Evolutionary conservation across 768 basidiomycete genomes (phyloP).

Genomic region (Russula earlei): DNA sequence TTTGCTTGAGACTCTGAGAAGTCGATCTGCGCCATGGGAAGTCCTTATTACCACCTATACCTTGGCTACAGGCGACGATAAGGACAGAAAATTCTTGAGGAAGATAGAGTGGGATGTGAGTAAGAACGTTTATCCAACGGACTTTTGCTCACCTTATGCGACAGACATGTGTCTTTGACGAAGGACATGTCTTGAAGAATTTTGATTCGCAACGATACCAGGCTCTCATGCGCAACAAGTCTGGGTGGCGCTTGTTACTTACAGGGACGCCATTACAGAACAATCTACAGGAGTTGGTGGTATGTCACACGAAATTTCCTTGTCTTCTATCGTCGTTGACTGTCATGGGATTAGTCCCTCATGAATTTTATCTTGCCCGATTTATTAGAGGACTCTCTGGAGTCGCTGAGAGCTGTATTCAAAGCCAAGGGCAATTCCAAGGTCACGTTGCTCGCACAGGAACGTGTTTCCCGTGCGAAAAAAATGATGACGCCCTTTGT

Average conservation of each 20-base stretch:
- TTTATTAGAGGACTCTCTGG: conserved; percentile 70
- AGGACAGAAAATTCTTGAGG: conserved; percentile 89
- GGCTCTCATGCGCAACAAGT: conserved; percentile 73
- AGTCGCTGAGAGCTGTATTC: conserved; percentile 86
- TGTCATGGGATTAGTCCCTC: conserved; percentile 53
- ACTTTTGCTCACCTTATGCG: not conserved
- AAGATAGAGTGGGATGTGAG: conserved; percentile 88
- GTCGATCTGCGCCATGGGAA: conserved; percentile 62
- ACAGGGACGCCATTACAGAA: conserved; percentile 96
- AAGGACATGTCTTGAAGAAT: conserved; percentile 96
- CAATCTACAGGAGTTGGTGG: conserved; percentile 82
- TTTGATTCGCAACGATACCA: conserved; percentile 96
- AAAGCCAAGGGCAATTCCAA: conserved; percentile 93
- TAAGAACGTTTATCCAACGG: conserved; percentile 3
- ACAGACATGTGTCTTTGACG: conserved; percentile 91
- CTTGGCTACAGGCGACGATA: conserved; percentile 76
- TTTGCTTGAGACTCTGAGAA: conserved; percentile 49
- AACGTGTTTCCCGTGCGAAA: conserved; percentile 90
- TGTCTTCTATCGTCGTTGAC: not conserved
- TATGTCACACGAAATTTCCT: conserved; percentile 32
- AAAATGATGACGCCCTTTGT: conserved; percentile 99
- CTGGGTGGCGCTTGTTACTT: conserved; percentile 83
- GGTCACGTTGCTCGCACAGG: conserved; percentile 78
- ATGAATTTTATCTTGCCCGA: conserved; percentile 97
- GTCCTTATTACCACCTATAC: conserved; percentile 96